Evolutionary conservation across 176 grass and related monocot genomes (phyloP), one percentile per base, ranked within the genome.

Genomic region (Carex parvula): DNA sequence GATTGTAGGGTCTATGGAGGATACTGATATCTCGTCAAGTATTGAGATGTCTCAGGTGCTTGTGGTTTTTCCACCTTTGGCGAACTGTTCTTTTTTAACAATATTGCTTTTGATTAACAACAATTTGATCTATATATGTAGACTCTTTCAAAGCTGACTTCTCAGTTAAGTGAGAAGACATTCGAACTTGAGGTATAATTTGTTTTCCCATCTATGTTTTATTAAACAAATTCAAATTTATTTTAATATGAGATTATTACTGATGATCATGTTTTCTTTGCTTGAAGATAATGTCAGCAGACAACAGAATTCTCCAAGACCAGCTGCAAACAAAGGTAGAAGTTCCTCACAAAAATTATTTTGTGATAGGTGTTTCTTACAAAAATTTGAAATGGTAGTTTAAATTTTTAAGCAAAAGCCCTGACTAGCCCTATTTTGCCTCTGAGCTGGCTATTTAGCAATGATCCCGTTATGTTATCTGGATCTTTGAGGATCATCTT

Each of bases 281-380:
- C 73, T 87, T 94, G 18, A 73, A 98, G 95, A 98, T 98, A 70
- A 98, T 95, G 91, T 95, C 95, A 84, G 95, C 95, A 35, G 95
- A 98, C 87, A 98, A 98, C 88, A 95, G 93, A 85, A 88, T 98
- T 87, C 95, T 98, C 85, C 95, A 98, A 90, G 92, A 98, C 60
- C 95, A 98, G 75, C 84, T 98, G 35, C 92, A 95, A 86, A 75
- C 85, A 79, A 98, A 98, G 95, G 95, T 95, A 70, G 84, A 86
- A 77, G 60, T 57, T 69, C 9, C 10, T 11, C 10, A 50, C 46
- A 50, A 50, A 50, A 50, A 50, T 2, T 50, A 50, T 50, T 11
- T 50, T 50, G 10, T 50, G 10, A 50, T 95, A 70, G 84, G 85
- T 66, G 65, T 57, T 69, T 72, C 30, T 1, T 39, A 42, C 56